These are phyloP conservation scores for Botrytis paeoniae DNA, from an alignment of 2,329 filamentous ascomycete genomes.

Conservation along the genomic window DNA sequence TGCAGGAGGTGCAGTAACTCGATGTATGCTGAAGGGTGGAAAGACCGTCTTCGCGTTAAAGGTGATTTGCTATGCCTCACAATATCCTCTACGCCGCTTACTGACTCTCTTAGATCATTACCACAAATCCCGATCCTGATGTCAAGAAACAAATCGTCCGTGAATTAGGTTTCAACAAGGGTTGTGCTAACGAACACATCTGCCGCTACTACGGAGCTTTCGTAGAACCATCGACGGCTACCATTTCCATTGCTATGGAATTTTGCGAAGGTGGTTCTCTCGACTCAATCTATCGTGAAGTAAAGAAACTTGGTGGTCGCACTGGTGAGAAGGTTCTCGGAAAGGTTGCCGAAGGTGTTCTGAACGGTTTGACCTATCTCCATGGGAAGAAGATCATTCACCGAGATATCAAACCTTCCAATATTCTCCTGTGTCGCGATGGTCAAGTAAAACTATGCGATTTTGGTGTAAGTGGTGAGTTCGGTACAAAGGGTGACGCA, in stretches of 20 bases:
- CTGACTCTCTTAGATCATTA: conserved; percentile 70
- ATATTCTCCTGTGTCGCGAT: conserved; percentile 88
- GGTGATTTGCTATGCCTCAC: conserved; percentile 50
- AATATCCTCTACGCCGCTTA: conserved; percentile 11
- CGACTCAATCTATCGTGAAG: conserved; percentile 95
- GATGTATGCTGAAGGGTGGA: conserved; percentile 82
- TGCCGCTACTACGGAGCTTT: conserved; percentile 98
- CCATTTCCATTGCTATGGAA: conserved; percentile 98
- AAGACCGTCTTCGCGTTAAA: conserved; percentile 96
- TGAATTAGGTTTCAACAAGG: conserved; percentile 96
- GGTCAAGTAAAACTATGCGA: conserved; percentile 97
- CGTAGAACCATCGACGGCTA: conserved; percentile 91
- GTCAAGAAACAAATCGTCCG: conserved; percentile 98
- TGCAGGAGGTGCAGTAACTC: conserved; percentile 91
- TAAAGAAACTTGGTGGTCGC: conserved; percentile 89
- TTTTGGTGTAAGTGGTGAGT: conserved; percentile 96
- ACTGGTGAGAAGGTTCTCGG: conserved; percentile 97
- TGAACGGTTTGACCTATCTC: conserved; percentile 91
- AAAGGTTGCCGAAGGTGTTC: conserved; percentile 92
- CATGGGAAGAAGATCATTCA: conserved; percentile 97
- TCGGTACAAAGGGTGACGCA: conserved; percentile 96
- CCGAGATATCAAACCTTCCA: conserved; percentile 97
- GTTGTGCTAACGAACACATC: conserved; percentile 92
- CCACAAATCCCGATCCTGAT: conserved; percentile 94
- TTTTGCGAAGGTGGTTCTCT: conserved; percentile 96